Percentiles rank a stretch among this genome's conserved stretches.
phyloP scores from a whole-genome alignment of 257 asterid species.

The Solanum etuberosum region DNA sequence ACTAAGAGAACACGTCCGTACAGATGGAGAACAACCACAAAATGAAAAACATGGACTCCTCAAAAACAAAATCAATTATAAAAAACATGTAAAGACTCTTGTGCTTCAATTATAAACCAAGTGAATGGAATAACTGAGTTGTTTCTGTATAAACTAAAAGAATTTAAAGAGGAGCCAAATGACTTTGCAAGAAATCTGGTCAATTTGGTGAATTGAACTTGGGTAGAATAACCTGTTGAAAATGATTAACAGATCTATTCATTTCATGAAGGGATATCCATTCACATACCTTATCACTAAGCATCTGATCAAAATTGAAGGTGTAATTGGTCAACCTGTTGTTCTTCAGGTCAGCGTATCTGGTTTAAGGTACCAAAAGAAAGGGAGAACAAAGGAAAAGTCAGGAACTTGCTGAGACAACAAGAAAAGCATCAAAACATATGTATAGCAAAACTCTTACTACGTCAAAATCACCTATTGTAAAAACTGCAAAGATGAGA shows the following conservation, averaged over 20 bases:
- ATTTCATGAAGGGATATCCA: not conserved
- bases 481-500: not conserved
- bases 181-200: not conserved
- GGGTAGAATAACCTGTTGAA: not conserved
- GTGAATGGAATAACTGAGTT: not conserved
- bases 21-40: not conserved
- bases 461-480: not conserved
- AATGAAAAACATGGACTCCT: not conserved
- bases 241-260: not conserved
- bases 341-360: conserved; percentile 94
- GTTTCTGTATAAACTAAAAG: not conserved
- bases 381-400: not conserved
- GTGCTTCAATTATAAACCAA: not conserved
- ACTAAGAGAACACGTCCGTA: not conserved
- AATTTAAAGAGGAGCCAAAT: not conserved
- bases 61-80: not conserved
- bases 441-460: not conserved
- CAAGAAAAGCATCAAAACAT: not conserved
- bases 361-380: conserved; percentile 13
- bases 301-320: conserved; percentile 91
- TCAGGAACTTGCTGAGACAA: not conserved
- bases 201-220: not conserved
- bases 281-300: conserved; percentile 67
- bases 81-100: not conserved
- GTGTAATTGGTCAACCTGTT: conserved; percentile 82